Evolutionary conservation across 441 rosid genomes (phyloP).

Genomic region (Syzygium malaccense): DNA sequence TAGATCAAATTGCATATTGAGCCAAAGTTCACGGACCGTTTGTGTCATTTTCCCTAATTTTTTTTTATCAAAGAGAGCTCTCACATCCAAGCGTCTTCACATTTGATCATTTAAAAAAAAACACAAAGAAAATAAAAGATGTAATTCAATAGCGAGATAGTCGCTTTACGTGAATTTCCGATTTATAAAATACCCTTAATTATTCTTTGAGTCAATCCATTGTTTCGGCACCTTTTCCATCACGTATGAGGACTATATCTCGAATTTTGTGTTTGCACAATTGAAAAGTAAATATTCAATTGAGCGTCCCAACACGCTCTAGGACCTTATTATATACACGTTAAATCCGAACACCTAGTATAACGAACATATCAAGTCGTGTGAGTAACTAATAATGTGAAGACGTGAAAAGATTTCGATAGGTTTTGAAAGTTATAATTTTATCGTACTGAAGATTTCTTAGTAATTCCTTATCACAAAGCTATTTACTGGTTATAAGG

Average conservation of each 20-base stretch:
- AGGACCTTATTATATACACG: neutral
- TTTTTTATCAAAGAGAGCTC: neutral
- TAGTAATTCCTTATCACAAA: accelerated
- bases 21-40: too few species aligned
- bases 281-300: too few species aligned
- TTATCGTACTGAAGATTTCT: neutral
- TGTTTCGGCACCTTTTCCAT: neutral
- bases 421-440: too few species aligned
- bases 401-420: too few species aligned
- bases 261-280: neutral
- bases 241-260: neutral
- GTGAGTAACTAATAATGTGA: too few species aligned
- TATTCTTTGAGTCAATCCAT: too few species aligned
- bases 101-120: neutral
- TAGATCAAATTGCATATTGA: too few species aligned
- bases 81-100: neutral
- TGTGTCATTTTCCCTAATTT: too few species aligned
- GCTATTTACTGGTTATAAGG: neutral
- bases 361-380: too few species aligned
- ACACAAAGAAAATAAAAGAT: neutral
- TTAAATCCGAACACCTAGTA: neutral
- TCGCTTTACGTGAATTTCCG: too few species aligned
- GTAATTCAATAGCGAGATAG: too few species aligned
- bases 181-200: too few species aligned
- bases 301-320: neutral